Evolutionary conservation across 73 alveolate genomes (phyloP).

Genomic region (Tetrahymena borealis): DNA sequence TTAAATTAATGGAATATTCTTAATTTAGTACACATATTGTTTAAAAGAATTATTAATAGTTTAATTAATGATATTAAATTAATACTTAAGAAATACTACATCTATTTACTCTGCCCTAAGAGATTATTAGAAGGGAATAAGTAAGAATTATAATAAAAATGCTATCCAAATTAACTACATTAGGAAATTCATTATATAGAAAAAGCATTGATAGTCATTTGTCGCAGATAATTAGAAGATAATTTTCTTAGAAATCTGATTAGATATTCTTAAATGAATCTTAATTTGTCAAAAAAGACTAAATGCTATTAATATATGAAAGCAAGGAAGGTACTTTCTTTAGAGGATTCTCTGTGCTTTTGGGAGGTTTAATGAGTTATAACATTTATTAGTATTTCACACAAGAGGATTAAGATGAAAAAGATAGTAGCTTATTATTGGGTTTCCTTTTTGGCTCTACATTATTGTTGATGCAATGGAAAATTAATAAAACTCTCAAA

Average conservation of each 20-base stretch:
- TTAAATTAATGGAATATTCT: too few relatives aligned
- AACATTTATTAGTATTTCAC: not conserved
- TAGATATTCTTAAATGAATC: not conserved
- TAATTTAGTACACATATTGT: too few relatives aligned
- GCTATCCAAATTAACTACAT: not conserved
- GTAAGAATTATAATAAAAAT: too few relatives aligned
- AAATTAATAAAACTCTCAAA: not conserved
- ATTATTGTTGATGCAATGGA: not conserved
- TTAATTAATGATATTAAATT: too few relatives aligned
- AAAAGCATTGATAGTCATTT: not conserved
- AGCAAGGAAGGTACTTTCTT: not conserved
- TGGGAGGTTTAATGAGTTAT: not conserved
- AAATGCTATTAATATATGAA: not conserved
- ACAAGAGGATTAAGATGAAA: not conserved
- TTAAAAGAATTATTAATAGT: too few relatives aligned
- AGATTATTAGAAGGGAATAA: too few relatives aligned
- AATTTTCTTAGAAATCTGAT: not conserved
- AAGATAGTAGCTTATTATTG: not conserved
- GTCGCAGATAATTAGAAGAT: not conserved
- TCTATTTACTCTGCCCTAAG: too few relatives aligned
- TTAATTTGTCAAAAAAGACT: not conserved
- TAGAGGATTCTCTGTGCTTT: not conserved
- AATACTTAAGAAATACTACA: too few relatives aligned
- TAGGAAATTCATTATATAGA: not conserved
- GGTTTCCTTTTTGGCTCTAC: not conserved